A percentile compares a stretch with the other conserved stretches of the same genome.
These are phyloP conservation scores for Trametes gibbosa DNA, from an alignment of 768 basidiomycete genomes.

Conservation along the genomic window DNA sequence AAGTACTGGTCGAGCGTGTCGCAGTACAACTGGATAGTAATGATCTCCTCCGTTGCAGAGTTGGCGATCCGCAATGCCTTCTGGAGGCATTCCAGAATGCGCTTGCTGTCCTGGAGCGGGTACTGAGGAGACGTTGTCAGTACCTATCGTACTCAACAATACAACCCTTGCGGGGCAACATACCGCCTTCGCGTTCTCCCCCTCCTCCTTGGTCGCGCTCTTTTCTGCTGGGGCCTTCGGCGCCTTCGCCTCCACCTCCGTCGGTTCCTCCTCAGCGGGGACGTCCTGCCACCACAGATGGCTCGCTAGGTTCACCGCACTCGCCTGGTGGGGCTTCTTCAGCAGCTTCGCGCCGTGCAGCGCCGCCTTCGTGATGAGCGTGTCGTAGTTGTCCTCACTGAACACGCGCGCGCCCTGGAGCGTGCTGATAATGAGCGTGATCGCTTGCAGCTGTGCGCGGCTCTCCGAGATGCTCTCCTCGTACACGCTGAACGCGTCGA, in stretches of 20 bases:
- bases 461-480: constrained; percentile 97
- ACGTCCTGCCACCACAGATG: constrained; percentile 98
- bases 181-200: constrained; percentile 38
- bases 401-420: constrained; percentile 90
- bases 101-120: constrained; percentile 92
- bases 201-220: constrained; percentile 39
- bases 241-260: constrained; percentile 19
- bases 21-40: constrained; percentile 93
- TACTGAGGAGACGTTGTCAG: constrained; percentile 43
- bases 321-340: constrained; percentile 98
- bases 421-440: constrained; percentile 90
- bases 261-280: constrained; percentile 45
- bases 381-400: constrained; percentile 93
- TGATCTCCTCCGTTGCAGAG: constrained; percentile 94
- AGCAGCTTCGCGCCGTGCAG: constrained; percentile 92
- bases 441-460: constrained; percentile 94
- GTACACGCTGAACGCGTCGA: constrained; percentile 96
- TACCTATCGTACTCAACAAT: background rate
- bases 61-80: constrained; percentile 96
- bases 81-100: constrained; percentile 95
- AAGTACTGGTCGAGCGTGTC: constrained; percentile 95
- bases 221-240: constrained; percentile 30
- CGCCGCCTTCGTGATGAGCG: constrained; percentile 97
- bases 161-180: constrained; percentile 4
- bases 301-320: constrained; percentile 90